Evolutionary conservation across 164 flowering plant genomes (phyloP).

Genomic region (Cinnamomum micranthum): DNA sequence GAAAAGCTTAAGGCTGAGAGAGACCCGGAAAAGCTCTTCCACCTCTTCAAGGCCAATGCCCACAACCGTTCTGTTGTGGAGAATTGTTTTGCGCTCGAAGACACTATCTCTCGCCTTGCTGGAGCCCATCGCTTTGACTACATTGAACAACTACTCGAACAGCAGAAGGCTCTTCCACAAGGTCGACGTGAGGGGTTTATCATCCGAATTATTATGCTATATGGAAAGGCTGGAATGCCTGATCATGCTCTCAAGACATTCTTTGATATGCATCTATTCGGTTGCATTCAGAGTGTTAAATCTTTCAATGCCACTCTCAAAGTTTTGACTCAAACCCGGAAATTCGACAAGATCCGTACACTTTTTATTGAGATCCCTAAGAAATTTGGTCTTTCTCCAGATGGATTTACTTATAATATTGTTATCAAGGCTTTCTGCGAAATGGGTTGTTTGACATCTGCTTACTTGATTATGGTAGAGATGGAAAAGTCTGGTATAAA

Average conservation of each 20-base stretch:
- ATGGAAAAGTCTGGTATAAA: conserved; percentile 48
- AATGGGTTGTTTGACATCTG: conserved; percentile 49
- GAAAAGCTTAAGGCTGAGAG: conserved; percentile 61
- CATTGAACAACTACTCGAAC: conserved; percentile 64
- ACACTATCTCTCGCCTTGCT: conserved; percentile 58
- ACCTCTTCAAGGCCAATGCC: conserved; percentile 59
- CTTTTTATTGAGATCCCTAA: conserved; percentile 41
- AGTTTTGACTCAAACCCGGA: conserved; percentile 43
- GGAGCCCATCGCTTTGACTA: conserved; percentile 66
- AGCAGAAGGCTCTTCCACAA: conserved; percentile 60
- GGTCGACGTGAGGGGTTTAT: conserved; percentile 73
- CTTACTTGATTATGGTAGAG: conserved; percentile 50
- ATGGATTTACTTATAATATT: conserved; percentile 51
- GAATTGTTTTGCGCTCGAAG: conserved; percentile 67
- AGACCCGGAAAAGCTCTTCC: conserved; percentile 64
- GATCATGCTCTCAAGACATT: conserved; percentile 62
- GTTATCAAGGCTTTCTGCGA: conserved; percentile 59
- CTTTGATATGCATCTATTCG: conserved; percentile 50
- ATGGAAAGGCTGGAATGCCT: conserved; percentile 69
- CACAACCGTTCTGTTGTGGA: conserved; percentile 57
- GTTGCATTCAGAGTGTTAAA: conserved; percentile 61
- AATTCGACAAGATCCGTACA: conserved; percentile 30
- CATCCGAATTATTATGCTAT: conserved; percentile 62
- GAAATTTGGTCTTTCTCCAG: conserved; percentile 33
- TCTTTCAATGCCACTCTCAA: conserved; percentile 72